Evolutionary conservation across 306 rosid genomes (phyloP).

Genomic region (Luffa acutangula): DNA sequence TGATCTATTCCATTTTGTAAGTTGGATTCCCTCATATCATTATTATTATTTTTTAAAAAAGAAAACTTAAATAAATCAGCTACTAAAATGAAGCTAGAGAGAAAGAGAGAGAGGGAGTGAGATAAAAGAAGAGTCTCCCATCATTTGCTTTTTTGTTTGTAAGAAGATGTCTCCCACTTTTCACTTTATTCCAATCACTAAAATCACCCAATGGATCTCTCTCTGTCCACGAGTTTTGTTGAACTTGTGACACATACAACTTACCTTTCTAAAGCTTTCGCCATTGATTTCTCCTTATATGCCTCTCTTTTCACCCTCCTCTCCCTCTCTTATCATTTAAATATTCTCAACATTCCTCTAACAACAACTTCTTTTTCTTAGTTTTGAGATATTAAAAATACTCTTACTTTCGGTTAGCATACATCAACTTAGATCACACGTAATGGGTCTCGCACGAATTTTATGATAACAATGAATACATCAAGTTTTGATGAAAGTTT

Average conservation of each 20-base stretch:
- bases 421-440: too few species aligned
- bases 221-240: not conserved
- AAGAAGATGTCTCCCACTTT: constrained; percentile 59
- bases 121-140: constrained; percentile 6
- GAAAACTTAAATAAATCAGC: not conserved
- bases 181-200: constrained; percentile 52
- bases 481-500: not conserved
- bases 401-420: not conserved
- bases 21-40: not conserved
- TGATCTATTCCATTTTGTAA: constrained; percentile 11
- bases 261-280: not conserved
- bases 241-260: not conserved
- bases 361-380: not conserved
- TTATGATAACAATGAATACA: too few species aligned
- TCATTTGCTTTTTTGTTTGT: constrained; percentile 13
- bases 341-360: not conserved
- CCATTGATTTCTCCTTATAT: not conserved
- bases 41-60: not conserved
- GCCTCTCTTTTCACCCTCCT: not conserved
- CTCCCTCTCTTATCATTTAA: not conserved
- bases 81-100: not conserved
- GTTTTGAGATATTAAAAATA: not conserved
- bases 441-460: too few species aligned
- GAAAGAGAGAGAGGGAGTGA: not conserved
- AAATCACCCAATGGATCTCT: constrained; percentile 2